Conservation (phyloP, 2,329 filamentous ascomycete species). For the Escovopsis sp. region DNA sequence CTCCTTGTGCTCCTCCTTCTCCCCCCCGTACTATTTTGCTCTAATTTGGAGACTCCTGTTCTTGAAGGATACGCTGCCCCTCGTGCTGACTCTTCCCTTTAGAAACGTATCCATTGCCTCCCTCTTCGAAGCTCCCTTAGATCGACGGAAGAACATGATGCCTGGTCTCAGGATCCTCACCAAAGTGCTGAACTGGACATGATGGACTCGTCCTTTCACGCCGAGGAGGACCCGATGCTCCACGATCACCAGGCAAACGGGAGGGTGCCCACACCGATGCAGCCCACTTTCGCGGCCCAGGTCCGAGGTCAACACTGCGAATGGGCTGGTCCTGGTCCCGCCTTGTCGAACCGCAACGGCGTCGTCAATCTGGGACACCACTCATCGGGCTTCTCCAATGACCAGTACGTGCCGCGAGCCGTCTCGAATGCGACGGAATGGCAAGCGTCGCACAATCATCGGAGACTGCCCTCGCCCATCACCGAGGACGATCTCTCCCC, state of each 20-base stretch:
- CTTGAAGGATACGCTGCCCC: background rate
- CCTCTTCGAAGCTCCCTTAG: slow-evolving; percentile 33
- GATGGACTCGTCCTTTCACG: slow-evolving; percentile 25
- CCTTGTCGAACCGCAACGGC: slow-evolving; percentile 20
- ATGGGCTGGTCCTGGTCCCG: slow-evolving; percentile 19
- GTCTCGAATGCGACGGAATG: slow-evolving; percentile 32
- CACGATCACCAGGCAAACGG: slow-evolving; percentile 16
- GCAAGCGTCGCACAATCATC: slow-evolving; percentile 37
- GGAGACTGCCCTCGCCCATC: slow-evolving; percentile 35
- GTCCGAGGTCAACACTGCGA: slow-evolving; percentile 37
- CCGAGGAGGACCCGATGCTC: slow-evolving; percentile 6
- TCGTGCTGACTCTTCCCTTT: slow-evolving; percentile 8
- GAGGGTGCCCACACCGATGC: slow-evolving; percentile 45
- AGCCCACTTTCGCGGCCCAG: slow-evolving; percentile 41
- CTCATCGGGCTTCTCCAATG: slow-evolving; percentile 23
- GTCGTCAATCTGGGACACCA: slow-evolving; percentile 25
- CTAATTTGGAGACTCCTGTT: too few species aligned
- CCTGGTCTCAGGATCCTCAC: slow-evolving; percentile 20
- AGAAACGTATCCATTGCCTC: slow-evolving; percentile 42
- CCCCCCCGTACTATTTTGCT: too few species aligned
- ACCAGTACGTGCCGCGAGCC: slow-evolving; percentile 33
- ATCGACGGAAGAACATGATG: slow-evolving; percentile 17
- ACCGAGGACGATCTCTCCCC: slow-evolving; percentile 39
- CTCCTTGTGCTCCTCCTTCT: too few species aligned
- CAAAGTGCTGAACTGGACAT: slow-evolving; percentile 35